Evolutionary conservation across 495 filamentous ascomycete species (phyloP), one percentile per base, ranked within the genome.

Genomic region (Xylaria venustula): DNA sequence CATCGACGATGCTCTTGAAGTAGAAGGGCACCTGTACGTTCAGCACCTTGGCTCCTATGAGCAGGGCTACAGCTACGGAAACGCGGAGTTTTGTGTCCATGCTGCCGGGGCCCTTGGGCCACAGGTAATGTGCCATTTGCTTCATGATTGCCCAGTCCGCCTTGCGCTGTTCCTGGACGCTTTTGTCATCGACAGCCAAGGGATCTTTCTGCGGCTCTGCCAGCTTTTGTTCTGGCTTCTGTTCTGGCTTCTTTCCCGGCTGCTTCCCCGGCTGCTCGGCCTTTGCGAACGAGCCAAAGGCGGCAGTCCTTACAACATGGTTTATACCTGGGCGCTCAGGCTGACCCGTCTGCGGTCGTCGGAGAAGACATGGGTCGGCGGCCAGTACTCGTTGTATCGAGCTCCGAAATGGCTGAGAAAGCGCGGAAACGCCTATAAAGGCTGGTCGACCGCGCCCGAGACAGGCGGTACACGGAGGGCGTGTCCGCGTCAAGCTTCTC

Each of bases 11-110:
- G 72, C 81, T 90, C 74, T 97, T 97, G 79, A 98, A 98, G 78
- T 96, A 98, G 75, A 98, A 98, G 3, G 94, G 94, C 40, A 98
- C 89, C 77, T 98, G 91, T 7, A 98, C 95, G 74, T 97, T 98
- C 65, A 98, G 81, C 56, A 96, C 82, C 83, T 98, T 98, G 68
- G 90, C 92, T 40, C 93, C 92, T 20, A 98, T 78, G 14, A 98
- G 81, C 54, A 98, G 76, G 4, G 80, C 87, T 4, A 98, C 78
- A 12, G 92, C 88, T 22, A 93, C 77, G 26, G 88, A 85, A 34
- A 98, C 94, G 64, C 94, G 87, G 56, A 89, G 75, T 72, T 93
- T 91, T 7, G 92, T 92, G 22, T 87, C 88, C 67, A 89, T 76
- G 66, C 88, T 91, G 41, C 68, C 64, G 83, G 94, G 48, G 73